Evolutionary conservation across 805 yeast species (phyloP), one percentile per base, ranked within the genome.

Genomic region (Lipomyces starkeyi): DNA sequence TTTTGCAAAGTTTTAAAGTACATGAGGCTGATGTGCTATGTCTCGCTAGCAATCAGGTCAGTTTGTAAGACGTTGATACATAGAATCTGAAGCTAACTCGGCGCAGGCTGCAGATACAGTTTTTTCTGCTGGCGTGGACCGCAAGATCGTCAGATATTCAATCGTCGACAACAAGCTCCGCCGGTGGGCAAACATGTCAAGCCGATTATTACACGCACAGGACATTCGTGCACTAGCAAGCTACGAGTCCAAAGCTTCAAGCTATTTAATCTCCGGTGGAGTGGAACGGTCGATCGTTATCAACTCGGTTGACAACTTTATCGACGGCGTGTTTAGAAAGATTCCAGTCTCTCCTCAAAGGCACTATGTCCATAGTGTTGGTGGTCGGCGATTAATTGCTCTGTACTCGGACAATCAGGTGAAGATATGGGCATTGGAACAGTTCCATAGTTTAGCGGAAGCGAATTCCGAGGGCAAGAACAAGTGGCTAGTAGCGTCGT

Each of bases 1-100:
- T 95, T 67, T 82, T 87, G 62, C 98, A 94, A 78, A 87, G 90
- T 29, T 93, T 92, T 78, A 85, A 87, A 71, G 87, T 87, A 11
- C 98, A 95, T 76, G 96, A 90, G 60, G 97, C 97, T 0, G 99
- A 95, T 83, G 91, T 93, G 3, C 81, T 95, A 71, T 86, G 92
- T 66, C 80, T 95, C 59, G 81, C 89, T 0, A 80, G 85, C 14
- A 92, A 91, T 75, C 78, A 82, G 56, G 56, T 53, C 13, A 25
- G 56, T 20, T 4, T 22, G 17, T 11, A 7, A 53, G 17, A 2
- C 17, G 1, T 29, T 25, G 56, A 25, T 25, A 37, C 5, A n/a
- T 20, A 25, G 34, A 25, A 53, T 25, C 1, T 14, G 49, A 20
- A 35, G n/a, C 22, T 32, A 49, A 32, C 34, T 47, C 9, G 29